A percentile compares a stretch with the other conserved stretches of the same genome.
phyloP scores from a whole-genome alignment of 768 basidiomycete species.

The Kwoniella dendrophila region DNA sequence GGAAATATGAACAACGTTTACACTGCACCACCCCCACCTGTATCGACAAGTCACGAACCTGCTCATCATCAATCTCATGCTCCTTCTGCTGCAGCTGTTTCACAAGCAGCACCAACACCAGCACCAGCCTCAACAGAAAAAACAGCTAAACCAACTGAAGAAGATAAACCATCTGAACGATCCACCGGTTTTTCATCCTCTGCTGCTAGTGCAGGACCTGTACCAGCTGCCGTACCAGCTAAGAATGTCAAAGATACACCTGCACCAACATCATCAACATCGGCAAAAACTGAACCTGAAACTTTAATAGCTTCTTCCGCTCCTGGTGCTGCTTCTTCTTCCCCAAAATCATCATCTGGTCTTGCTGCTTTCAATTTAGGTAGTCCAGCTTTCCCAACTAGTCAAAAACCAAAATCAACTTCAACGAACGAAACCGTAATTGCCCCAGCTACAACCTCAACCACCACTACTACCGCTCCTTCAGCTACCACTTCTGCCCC shows the following conservation, averaged over 20 bases:
- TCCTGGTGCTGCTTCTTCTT: slow-evolving; percentile 33
- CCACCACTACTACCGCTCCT: slow-evolving; percentile 14
- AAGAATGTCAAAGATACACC: slow-evolving; percentile 26
- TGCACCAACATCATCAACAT: slow-evolving; percentile 19
- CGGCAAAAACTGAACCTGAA: slow-evolving; percentile 31
- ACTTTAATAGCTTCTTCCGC: slow-evolving; percentile 42
- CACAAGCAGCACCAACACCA: slow-evolving; percentile 4
- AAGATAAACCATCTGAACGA: slow-evolving; percentile 17
- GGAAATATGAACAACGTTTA: slow-evolving; percentile 57
- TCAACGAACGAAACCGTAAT: not conserved
- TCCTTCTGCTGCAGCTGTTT: not conserved
- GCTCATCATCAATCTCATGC: no score
- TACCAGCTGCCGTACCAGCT: slow-evolving; percentile 14
- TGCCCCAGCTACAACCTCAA: slow-evolving; percentile 9
- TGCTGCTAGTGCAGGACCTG: slow-evolving; percentile 16
- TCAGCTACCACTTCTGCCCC: slow-evolving; percentile 6
- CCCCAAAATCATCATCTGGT: slow-evolving; percentile 4
- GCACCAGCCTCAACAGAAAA: slow-evolving; percentile 20
- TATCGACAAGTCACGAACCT: no score
- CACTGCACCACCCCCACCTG: slow-evolving; percentile 49
- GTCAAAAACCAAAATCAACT: slow-evolving; percentile 2
- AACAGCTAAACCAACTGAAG: slow-evolving; percentile 23
- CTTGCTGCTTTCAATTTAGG: slow-evolving; percentile 11
- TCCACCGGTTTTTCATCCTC: no score
- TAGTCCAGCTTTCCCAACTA: slow-evolving; percentile 16